Percentiles rank a stretch among this genome's conserved stretches.
phyloP scores from a whole-genome alignment of 1,284 basidiomycete species.

The Athelia psychrophila region DNA sequence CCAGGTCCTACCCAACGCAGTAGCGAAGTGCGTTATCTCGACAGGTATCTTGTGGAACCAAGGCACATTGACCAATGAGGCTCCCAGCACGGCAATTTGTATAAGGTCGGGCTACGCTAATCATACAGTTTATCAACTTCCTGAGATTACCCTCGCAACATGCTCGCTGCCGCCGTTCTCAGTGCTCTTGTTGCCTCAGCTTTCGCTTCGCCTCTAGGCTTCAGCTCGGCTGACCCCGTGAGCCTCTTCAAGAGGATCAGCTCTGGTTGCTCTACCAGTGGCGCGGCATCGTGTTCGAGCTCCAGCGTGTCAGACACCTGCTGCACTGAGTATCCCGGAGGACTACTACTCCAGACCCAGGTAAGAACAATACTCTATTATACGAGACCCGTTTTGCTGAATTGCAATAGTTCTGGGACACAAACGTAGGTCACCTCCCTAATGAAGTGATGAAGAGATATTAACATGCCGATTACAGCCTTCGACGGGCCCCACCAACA shows the following conservation, averaged over 20 bases:
- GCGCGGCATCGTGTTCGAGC: constrained; percentile 45
- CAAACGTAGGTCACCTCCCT: constrained; percentile 20
- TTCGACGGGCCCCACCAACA: constrained; percentile 58
- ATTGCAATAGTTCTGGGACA: constrained; percentile 56
- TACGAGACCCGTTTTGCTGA: no score
- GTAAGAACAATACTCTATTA: constrained; percentile 22
- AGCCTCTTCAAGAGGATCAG: constrained; percentile 26
- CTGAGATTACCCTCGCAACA: no score
- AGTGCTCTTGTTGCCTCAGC: constrained; percentile 12
- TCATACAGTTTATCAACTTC: no score
- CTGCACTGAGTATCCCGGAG: constrained; percentile 55
- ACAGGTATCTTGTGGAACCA: no score
- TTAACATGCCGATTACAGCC: constrained; percentile 30
- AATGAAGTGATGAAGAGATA: neutral
- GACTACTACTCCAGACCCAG: constrained; percentile 63
- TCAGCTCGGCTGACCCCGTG: constrained; percentile 13
- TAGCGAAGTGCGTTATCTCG: no score
- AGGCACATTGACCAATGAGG: no score
- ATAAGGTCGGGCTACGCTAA: no score
- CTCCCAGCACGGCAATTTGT: no score
- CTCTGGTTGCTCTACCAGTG: constrained; percentile 40
- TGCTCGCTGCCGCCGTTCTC: constrained; percentile 9
- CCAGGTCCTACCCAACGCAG: no score
- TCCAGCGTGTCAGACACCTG: constrained; percentile 38
- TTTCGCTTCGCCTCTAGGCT: constrained; percentile 7